Evolutionary conservation across 208 protist genomes (phyloP).

Genomic region (Leishmania turanica): DNA sequence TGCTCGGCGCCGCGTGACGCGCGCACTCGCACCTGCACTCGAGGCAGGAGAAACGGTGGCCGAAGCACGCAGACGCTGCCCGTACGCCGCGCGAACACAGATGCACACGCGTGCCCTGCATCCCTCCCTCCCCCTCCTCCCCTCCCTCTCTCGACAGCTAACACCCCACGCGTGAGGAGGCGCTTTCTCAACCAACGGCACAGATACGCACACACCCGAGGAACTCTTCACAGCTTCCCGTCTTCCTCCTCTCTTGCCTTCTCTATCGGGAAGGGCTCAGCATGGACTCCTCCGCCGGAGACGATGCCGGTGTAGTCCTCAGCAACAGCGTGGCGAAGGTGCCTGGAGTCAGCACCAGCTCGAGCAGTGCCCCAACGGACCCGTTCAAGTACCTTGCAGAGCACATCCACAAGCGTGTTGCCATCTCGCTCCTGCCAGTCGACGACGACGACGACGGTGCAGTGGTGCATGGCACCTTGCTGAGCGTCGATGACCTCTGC

Average conservation of each 20-base stretch:
- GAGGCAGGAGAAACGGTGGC: not conserved
- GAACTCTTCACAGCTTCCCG: not conserved
- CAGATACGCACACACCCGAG: constrained; percentile 2
- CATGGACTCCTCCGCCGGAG: not conserved
- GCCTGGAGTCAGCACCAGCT: not conserved
- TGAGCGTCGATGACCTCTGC: constrained; percentile 70
- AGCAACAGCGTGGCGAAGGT: not conserved
- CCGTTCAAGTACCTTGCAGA: constrained; percentile 58
- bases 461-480: constrained; percentile 44
- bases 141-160: not conserved
- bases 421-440: constrained; percentile 20
- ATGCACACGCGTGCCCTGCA: not conserved
- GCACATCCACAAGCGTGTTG: constrained; percentile 39
- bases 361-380: constrained; percentile 22
- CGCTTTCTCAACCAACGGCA: not conserved
- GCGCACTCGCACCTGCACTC: not conserved
- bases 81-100: not conserved
- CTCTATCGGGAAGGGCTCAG: not conserved
- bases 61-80: not conserved
- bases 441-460: constrained; percentile 7
- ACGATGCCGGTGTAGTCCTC: not conserved
- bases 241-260: not conserved
- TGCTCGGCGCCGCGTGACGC: not conserved
- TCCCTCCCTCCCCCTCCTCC: not conserved
- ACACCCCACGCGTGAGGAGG: not conserved